Percentiles rank a stretch among this genome's conserved stretches.
Evolutionary conservation across 805 yeast genomes (phyloP).

Genomic region (Lachancea sp.): DNA sequence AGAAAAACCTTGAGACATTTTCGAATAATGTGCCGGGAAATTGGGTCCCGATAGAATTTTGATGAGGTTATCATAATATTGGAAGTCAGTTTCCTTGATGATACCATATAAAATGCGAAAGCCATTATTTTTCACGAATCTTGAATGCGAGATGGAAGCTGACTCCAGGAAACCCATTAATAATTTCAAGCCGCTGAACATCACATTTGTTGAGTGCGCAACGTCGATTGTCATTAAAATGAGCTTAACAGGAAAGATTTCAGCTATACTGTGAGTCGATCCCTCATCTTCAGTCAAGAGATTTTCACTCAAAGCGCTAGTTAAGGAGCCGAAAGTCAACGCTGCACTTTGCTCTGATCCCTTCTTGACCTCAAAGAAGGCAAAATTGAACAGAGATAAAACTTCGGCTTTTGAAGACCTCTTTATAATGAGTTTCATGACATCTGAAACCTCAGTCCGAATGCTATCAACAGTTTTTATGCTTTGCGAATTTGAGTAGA

Average conservation of each 20-base stretch:
- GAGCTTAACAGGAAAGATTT: slow-evolving; percentile 48
- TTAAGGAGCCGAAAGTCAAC: slow-evolving; percentile 22
- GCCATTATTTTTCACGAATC: slow-evolving; percentile 46
- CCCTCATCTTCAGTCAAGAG: slow-evolving; percentile 20
- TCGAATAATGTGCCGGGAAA: slow-evolving; percentile 5
- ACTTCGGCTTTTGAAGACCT: neutral
- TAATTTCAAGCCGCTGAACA: slow-evolving; percentile 29
- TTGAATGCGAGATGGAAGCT: slow-evolving; percentile 41
- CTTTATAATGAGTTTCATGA: slow-evolving; percentile 30
- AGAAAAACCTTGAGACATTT: neutral
- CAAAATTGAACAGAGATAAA: slow-evolving; percentile 43
- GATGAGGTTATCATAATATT: slow-evolving; percentile 36
- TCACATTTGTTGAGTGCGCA: neutral
- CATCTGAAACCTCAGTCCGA: slow-evolving; percentile 14
- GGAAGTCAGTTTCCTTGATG: slow-evolving; percentile 33
- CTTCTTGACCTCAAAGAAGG: slow-evolving; percentile 41
- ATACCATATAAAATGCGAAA: slow-evolving; percentile 39
- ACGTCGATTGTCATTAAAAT: slow-evolving; percentile 43
- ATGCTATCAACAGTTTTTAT: slow-evolving; percentile 38
- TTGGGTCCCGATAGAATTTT: slow-evolving; percentile 41
- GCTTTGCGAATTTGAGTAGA: slow-evolving; percentile 33
- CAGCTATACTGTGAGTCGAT: neutral
- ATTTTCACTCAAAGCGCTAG: slow-evolving; percentile 31
- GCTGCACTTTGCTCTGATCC: slow-evolving; percentile 1
- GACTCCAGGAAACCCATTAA: slow-evolving; percentile 44